Base-by-base conservation (phyloP, 2,329 filamentous ascomycete genomes). In the Myotisia sp. region DNA sequence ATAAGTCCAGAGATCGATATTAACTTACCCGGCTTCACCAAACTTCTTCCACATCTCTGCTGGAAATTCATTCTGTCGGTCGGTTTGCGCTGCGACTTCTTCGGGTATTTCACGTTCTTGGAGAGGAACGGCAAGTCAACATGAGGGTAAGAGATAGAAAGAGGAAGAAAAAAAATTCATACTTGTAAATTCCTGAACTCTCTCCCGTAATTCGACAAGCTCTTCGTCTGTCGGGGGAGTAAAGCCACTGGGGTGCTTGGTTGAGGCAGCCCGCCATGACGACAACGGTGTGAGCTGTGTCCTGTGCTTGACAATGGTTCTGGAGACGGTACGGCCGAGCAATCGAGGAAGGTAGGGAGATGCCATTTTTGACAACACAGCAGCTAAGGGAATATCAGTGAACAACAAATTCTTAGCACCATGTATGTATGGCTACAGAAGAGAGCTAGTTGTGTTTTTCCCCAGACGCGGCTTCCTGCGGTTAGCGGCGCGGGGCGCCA, bases 31-130 rank as follows among this genome's bases (percentile, higher is more conserved):
- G 21, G 90, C 90, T 44, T 85, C 79, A 42, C 90, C 90, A 32
- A 98, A 67, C 62, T 93, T 94, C 55, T 70, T 67, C 90, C 90
- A 98, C 79, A 98, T 87, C 5, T 79, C 75, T 33, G 74, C 70
- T 3, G 90, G 90, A 56, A 98, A 98, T 31, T 74, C 75, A 68
- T 95, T 95, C 51, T 68, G 68, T 51, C 72, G 71, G 62, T 98
- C 87, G n/a, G 85, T 92, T 37, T 65, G 65, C 7, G 81, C 71
- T 1, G 87, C 90, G 9, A 94, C 63, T 44, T 85, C 77, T 54
- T 84, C 80, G 13, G 84, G 64, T 37, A 95, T 86, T 58, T 94
- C 85, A 49, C 87, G 75, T 40, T 81, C 75, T 66, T 16, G 16
- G 10, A 13, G 6, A 12, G n/a, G n/a, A n/a, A n/a, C n/a, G n/a